Conservation (phyloP, 306 rosid genomes). For the Lagenaria siceraria region DNA sequence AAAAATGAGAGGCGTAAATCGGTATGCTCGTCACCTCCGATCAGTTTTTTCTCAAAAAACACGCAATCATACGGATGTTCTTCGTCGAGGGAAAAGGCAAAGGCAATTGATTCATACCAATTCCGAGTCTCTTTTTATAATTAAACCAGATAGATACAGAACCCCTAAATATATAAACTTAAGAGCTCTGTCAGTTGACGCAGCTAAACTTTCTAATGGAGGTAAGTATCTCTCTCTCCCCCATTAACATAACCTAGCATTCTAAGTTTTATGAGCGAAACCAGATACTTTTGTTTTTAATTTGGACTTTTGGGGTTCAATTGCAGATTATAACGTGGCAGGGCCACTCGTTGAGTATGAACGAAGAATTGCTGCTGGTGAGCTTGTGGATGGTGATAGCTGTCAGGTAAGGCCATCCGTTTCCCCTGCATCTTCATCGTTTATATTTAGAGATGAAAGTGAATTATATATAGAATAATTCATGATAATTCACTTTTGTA, state of each 20-base stretch:
- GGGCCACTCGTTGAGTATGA: slow-evolving; percentile 97
- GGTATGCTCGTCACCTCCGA: slow-evolving; percentile 33
- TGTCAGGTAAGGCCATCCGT: slow-evolving; percentile 50
- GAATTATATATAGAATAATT: neutral
- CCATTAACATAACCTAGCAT: neutral
- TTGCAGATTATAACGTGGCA: slow-evolving; percentile 33
- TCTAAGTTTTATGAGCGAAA: neutral
- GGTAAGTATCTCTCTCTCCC: slow-evolving; percentile 24
- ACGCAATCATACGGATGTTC: slow-evolving; percentile 14
- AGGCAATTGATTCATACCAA: slow-evolving; percentile 15
- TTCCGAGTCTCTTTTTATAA: slow-evolving; percentile 26
- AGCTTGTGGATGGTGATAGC: slow-evolving; percentile 74
- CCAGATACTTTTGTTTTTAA: slow-evolving; percentile 3
- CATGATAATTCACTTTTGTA: neutral
- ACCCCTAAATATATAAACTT: slow-evolving; percentile 17
- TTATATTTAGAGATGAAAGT: neutral
- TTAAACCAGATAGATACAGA: slow-evolving; percentile 15
- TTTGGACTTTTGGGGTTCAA: slow-evolving; percentile 4
- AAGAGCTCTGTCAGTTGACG: slow-evolving; percentile 42
- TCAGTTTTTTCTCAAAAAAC: slow-evolving; percentile 24
- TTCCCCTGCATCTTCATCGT: neutral
- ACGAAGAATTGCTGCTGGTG: slow-evolving; percentile 66
- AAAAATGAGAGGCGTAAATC: slow-evolving; percentile 57
- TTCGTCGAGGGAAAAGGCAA: slow-evolving; percentile 16
- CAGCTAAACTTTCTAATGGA: slow-evolving; percentile 36